phyloP scores from a whole-genome alignment of 352 stramenopile species.

The Phytophthora agathidicida region DNA sequence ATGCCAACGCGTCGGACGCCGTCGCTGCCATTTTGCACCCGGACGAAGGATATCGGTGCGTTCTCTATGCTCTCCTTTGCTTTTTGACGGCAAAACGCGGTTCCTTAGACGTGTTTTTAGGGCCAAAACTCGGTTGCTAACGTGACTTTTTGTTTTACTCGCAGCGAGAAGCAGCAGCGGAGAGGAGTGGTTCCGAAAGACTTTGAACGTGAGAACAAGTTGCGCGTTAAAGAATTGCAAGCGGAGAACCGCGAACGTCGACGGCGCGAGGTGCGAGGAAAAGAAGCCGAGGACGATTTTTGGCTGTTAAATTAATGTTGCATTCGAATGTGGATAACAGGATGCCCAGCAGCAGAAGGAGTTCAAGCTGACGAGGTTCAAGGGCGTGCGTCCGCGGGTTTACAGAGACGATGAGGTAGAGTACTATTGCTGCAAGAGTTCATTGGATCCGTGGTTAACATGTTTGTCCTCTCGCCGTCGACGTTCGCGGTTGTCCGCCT shows the following conservation, averaged over 20 bases:
- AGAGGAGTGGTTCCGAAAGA: constrained; percentile 61
- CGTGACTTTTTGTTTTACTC: constrained; percentile 1
- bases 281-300: not conserved
- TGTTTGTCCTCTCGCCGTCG: no score
- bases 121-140: constrained; percentile 1
- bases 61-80: not conserved
- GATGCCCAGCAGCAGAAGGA: constrained; percentile 40
- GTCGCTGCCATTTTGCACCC: constrained; percentile 70
- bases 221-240: constrained; percentile 67
- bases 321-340: constrained; percentile 12
- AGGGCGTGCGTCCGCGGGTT: constrained; percentile 55
- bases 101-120: not conserved
- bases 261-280: constrained; percentile 37
- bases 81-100: not conserved
- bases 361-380: constrained; percentile 78
- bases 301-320: not conserved
- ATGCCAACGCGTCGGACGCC: constrained; percentile 73
- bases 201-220: constrained; percentile 70
- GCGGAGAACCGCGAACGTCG: constrained; percentile 61
- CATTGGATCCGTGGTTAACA: no score
- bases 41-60: constrained; percentile 61
- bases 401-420: constrained; percentile 42
- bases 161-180: constrained; percentile 64
- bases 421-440: constrained; percentile 1
- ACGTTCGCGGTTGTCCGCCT: no score